Percentiles rank a stretch among this genome's conserved stretches.
These are phyloP conservation scores for Saccharomyces hybrid DNA, from an alignment of 1,139 yeast genomes.

Conservation along the genomic window DNA sequence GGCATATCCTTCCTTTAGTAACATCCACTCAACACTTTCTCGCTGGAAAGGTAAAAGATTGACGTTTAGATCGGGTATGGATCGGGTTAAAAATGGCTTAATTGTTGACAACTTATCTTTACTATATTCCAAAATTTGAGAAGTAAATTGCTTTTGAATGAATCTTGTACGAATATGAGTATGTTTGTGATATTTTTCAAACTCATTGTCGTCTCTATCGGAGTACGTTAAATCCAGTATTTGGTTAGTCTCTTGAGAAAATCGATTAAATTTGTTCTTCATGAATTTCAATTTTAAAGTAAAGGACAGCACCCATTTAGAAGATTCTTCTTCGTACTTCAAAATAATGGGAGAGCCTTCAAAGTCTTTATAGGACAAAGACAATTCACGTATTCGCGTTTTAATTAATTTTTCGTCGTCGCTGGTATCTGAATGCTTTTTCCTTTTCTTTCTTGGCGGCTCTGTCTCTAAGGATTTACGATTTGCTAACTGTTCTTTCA, in stretches of 20 bases:
- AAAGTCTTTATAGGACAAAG: neutral
- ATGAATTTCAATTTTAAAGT: neutral
- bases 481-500: neutral
- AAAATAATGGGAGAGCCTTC: neutral
- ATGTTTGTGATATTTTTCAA: neutral
- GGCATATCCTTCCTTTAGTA: slow-evolving; percentile 19
- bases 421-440: neutral
- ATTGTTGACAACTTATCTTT: slow-evolving; percentile 8
- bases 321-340: neutral
- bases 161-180: slow-evolving; percentile 7
- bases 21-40: slow-evolving; percentile 30
- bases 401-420: neutral
- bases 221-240: neutral
- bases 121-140: slow-evolving; percentile 19
- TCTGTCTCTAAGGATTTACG: neutral
- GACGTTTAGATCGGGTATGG: slow-evolving; percentile 11
- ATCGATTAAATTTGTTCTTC: neutral
- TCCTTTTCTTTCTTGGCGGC: neutral
- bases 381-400: neutral
- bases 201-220: neutral
- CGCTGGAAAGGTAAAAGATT: slow-evolving; percentile 27
- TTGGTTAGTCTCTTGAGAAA: neutral
- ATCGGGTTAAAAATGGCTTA: neutral
- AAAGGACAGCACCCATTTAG: neutral
- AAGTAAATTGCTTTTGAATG: slow-evolving; percentile 22